Base-by-base conservation (phyloP, 805 yeast species). In the Candida schatavii region DNA sequence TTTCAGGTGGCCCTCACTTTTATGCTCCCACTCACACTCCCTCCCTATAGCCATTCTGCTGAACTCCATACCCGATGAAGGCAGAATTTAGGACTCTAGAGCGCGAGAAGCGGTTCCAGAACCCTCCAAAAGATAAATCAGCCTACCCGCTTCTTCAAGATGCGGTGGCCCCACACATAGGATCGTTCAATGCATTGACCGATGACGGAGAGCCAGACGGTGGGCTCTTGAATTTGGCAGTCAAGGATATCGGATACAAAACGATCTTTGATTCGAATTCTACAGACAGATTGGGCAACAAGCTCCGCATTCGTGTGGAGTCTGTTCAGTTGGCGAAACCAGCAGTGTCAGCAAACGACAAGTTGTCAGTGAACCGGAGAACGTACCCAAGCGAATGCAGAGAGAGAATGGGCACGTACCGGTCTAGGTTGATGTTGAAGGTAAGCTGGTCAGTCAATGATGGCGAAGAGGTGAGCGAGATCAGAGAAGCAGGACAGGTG, bases 131-230 rank as follows among this genome's bases (percentile, higher is more conserved):
- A 66, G 96, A 87, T 56, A 78, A 85, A 60, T 74, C 88, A 23
- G 87, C 87, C 5, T 91, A 70, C 55, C 96, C 97, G 13, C 66
- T 89, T 31, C 74, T 93, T 28, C 77, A 78, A 44, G 96, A 88
- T 48, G 98, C 99, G 13, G 93, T 93, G 31, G 80, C 81, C 43
- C 99, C 99, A 4, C 99, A 93, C 62, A 78, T 93, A 42, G 97
- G 96, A 6, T 91, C 98, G 1, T 93, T 93, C 74, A 85, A 93
- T 72, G 97, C 97, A 4, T 72, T 93, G 43, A 86, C 96, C 19
- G 95, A 87, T 44, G 96, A 96, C 34, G n/a, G n/a, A n/a, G n/a
- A n/a, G n/a, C 80, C 86, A 19, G 81, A 74, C 34, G 95, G 91
- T 36, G 97, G 97, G 4, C 64, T 93, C 20, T 72, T 93, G 46